Evolutionary conservation across 257 asterid genomes (phyloP), one percentile per base, ranked within the genome.

Genomic region (Forsythia viridissima): DNA sequence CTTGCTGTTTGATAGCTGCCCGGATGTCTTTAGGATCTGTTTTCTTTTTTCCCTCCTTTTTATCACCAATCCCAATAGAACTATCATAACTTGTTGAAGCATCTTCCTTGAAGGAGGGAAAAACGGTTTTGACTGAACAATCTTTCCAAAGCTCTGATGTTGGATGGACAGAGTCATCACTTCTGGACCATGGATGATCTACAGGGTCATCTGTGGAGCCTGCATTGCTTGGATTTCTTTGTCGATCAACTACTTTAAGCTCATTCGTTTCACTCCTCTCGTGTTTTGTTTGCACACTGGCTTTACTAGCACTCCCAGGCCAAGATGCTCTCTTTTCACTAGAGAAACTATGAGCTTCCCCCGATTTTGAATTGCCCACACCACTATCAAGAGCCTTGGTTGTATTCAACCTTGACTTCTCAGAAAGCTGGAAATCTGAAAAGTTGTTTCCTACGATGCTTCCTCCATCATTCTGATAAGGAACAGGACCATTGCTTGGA

Each of bases 1-100:
- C 96, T 85, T 92, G 94, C 83, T 90, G 97, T 84, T 92, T 93
- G 77, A 88, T 87, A 73, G 91, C 89, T 67, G 91, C 83, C 78
- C 91, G 89, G 70, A 87, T 76, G 77, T 85, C 90, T 80, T 80
- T 83, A 72, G 84, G 76, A 73, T 86, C 92, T 39, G 87, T 65
- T 85, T 86, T 93, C 82, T 78, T 85, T 83, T 89, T 91, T 1
- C 88, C 96, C 67, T 85, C 94, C 78, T 75, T 91, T 85, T 82
- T 92, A 78, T 85, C 91, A 77, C 77, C 82, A 81, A 80, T 72
- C 30, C 79, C 83, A 43, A 77, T 42, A 71, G 85, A 86, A 84
- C 75, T 76, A 44, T 82, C 89, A 77, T 87, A 86, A 86, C 97
- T 91, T 78, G 94, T 91, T 4, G 93, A 93, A 39, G 87, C 80